Base-by-base conservation (phyloP, 495 filamentous ascomycete species). In the Penicillium daleae region DNA sequence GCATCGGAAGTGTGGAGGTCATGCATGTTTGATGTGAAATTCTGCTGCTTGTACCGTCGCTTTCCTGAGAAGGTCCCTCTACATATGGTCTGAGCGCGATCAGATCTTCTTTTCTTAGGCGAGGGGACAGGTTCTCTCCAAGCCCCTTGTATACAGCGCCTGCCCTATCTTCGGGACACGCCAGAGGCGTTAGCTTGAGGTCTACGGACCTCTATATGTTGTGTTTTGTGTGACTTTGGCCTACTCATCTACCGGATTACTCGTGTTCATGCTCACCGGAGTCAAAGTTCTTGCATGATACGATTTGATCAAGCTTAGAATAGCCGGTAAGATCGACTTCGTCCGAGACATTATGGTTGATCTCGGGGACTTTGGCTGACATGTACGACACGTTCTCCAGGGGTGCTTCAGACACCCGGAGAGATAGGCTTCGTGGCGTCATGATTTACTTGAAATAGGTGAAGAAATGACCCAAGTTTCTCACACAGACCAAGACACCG, bases 1-100 rank as follows among this genome's bases (percentile, higher is more conserved):
- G 5, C 39, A 42, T 19, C 8, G 6, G 3, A 6, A 22, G 22
- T n/a, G 24, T 15, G 46, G 24, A 50, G 46, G 4, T 15, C 9
- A 42, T 58, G 55, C 56, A 59, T 63, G 61, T 55, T 64, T 59
- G 17, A 55, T 24, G 49, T 12, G 10, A 19, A 32, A 19, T 32
- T 26, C 13, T 44, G 27, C 19, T 26, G 56, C 13, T 39, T 59
- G 26, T 50, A 50, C 2, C 26, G 9, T 29, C 21, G 22, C 12
- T 44, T 4, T 29, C 10, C 19, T 32, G 15, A 12, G 4, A 27
- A 32, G 29, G 27, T 9, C 24, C 9, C n/a, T 15, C 19, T 32
- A 19, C 55, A 21, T 53, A 63, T 46, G 54, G 44, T 33, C 62
- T 60, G 62, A 64, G 62, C 62, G 62, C 62, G 57, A 64, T 60